Base-by-base conservation (phyloP, 805 yeast species). In the Saccharomyces jurei region DNA sequence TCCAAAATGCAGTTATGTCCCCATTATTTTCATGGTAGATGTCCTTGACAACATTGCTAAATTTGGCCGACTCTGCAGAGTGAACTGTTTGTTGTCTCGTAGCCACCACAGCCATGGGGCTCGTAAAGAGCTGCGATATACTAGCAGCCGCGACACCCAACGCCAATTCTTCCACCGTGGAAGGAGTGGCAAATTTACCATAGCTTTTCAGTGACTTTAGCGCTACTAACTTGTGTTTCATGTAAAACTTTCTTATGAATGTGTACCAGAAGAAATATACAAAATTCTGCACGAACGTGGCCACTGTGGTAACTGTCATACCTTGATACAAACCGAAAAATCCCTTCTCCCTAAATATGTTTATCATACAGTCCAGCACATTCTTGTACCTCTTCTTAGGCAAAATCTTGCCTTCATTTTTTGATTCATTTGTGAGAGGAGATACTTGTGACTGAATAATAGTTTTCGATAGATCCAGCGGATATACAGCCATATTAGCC, bases 201-300 rank as follows among this genome's bases (percentile, higher is more conserved):
- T 30, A 32, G 17, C 32, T 49, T 25, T 46, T 46, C 30, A 48
- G 21, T 30, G 26, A 49, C 14, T 49, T 29, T 10, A 50, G 28
- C 41, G 48, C 54, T 10, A 32, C n/a, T 3, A 61, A 29, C 55
- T 75, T 75, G 52, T 73, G 56, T 50, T 71, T 54, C 50, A 79
- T 75, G 69, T 81, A 84, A 17, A 77, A 70, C 52, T 78, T 77
- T 58, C 88, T 80, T 17, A 87, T 82, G 46, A 86, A 71, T 4
- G 90, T 83, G 70, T 89, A 89, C 94, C 95, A 89, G 70, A 87
- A 89, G 69, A 89, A 89, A 69, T 89, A 89, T 30, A 89, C 83
- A 66, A 89, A 89, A 61, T 84, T 86, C 65, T 87, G 88, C 8
- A 86, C 81, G 1, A 91, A 90, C 10, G 84, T 81, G 2, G 90